phyloP scores from a whole-genome alignment of 331 rosid species.

The Acacia pycnantha region DNA sequence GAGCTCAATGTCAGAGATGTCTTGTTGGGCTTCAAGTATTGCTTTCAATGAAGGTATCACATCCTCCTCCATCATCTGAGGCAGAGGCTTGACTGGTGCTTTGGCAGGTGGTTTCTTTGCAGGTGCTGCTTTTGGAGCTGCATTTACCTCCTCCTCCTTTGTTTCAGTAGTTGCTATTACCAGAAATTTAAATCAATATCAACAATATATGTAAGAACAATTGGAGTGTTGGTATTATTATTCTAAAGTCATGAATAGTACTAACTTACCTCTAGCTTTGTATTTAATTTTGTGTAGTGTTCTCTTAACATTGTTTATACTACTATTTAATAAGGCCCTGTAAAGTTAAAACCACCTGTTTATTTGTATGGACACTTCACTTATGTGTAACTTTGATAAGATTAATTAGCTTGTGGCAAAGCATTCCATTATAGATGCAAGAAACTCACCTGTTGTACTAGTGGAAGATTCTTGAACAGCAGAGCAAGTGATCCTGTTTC shows the following conservation, averaged over 20 bases:
- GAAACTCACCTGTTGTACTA: conserved; percentile 53
- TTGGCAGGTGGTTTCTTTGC: conserved; percentile 74
- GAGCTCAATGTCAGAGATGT: conserved; percentile 66
- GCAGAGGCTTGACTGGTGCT: conserved; percentile 69
- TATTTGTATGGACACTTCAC: background rate
- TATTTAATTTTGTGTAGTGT: background rate
- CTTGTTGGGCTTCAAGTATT: conserved; percentile 69
- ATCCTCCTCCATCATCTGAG: conserved; percentile 91
- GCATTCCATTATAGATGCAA: background rate
- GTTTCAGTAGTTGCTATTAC: conserved; percentile 53
- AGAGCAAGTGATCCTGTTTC: conserved; percentile 59
- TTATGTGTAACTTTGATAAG: conserved; percentile 2
- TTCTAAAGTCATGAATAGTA: background rate
- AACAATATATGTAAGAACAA: background rate
- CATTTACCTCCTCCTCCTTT: conserved; percentile 55
- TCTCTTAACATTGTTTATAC: background rate
- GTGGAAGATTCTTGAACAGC: conserved; percentile 89
- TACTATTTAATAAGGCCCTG: background rate
- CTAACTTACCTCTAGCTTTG: background rate
- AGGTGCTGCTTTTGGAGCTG: conserved; percentile 49
- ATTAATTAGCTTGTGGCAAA: background rate
- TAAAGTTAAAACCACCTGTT: background rate
- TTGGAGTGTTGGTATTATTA: background rate
- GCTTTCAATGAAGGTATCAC: conserved; percentile 78
- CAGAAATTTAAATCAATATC: conserved; percentile 20